Evolutionary conservation across 192 early-diverging fungal species (phyloP).

Genomic region (Paraglomus occultum): DNA sequence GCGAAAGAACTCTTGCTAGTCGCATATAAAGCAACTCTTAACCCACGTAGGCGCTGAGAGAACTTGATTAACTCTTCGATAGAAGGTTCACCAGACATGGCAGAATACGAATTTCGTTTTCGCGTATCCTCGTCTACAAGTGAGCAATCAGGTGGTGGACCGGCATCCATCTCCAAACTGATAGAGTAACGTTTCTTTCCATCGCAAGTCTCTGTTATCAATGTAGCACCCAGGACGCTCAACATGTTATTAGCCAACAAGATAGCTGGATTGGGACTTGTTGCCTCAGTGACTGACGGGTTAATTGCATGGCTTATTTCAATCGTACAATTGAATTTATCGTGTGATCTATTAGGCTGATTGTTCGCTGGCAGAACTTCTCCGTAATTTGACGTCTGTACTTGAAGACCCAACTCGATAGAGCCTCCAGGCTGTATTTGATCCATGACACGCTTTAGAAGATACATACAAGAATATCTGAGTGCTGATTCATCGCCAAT

Average conservation of each 20-base stretch:
- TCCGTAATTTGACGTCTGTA: background rate
- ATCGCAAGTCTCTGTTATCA: constrained; percentile 32
- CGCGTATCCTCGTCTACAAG: constrained; percentile 29
- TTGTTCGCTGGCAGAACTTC: constrained; percentile 20
- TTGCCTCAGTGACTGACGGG: background rate
- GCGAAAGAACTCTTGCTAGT: constrained; percentile 53
- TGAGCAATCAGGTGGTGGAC: constrained; percentile 25
- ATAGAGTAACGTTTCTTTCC: constrained; percentile 31
- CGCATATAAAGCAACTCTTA: constrained; percentile 48
- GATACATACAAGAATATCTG: constrained; percentile 41
- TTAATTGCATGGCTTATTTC: constrained; percentile 39
- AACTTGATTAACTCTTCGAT: constrained; percentile 45
- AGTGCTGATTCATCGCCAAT: constrained; percentile 54
- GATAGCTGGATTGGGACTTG: constrained; percentile 21
- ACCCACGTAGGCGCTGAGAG: constrained; percentile 41
- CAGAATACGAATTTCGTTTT: constrained; percentile 27
- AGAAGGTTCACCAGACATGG: constrained; percentile 50
- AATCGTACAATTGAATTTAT: constrained; percentile 40
- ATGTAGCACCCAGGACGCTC: constrained; percentile 37
- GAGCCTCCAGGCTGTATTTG: constrained; percentile 46
- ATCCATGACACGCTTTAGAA: constrained; percentile 50
- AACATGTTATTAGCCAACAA: constrained; percentile 38
- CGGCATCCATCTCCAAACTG: constrained; percentile 34
- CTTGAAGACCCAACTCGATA: constrained; percentile 50
- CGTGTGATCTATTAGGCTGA: constrained; percentile 13